Percentiles rank a stretch among this genome's conserved stretches.
These are phyloP conservation scores for Sparassis latifolia DNA, from an alignment of 1,284 basidiomycete genomes.

Conservation along the genomic window DNA sequence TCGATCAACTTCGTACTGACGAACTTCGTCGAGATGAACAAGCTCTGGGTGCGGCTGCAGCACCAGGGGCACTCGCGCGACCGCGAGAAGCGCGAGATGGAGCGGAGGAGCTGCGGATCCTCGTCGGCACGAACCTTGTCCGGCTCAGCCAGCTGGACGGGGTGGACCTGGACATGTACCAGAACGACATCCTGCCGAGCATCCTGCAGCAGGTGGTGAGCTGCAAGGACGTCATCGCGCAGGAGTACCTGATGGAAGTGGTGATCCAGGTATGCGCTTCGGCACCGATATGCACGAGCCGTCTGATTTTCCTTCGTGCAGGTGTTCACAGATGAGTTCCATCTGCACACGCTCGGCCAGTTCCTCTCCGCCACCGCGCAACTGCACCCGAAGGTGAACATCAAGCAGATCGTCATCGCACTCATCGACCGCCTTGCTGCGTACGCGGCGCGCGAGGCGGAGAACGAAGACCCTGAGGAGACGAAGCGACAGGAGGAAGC, in stretches of 20 bases:
- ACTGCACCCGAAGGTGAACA: constrained; percentile 92
- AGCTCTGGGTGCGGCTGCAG: constrained; percentile 94
- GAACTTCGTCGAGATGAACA: constrained; percentile 99
- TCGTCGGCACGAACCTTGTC: constrained; percentile 94
- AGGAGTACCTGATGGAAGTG: constrained; percentile 97
- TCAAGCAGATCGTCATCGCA: constrained; percentile 94
- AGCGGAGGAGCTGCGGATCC: constrained; percentile 86
- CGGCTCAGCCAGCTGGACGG: constrained; percentile 89
- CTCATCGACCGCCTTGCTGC: constrained; percentile 92
- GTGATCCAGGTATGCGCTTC: constrained; percentile 75
- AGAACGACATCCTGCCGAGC: constrained; percentile 76
- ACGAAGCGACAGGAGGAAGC: constrained; percentile 87
- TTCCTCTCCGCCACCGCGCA: constrained; percentile 93
- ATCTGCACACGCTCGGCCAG: constrained; percentile 85
- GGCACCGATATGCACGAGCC: not conserved
- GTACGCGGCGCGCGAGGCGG: constrained; percentile 90
- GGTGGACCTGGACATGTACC: constrained; percentile 89
- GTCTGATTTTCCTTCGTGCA: constrained; percentile 20
- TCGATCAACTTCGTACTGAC: constrained; percentile 92
- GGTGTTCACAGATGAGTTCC: constrained; percentile 97
- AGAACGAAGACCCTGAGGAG: constrained; percentile 90
- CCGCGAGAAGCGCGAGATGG: constrained; percentile 91
- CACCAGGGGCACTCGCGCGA: constrained; percentile 94
- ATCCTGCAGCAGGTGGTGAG: constrained; percentile 93
- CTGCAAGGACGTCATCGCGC: constrained; percentile 95